Evolutionary conservation across 116 monocot species (phyloP).

Genomic region (Trichopus zeylanicus): DNA sequence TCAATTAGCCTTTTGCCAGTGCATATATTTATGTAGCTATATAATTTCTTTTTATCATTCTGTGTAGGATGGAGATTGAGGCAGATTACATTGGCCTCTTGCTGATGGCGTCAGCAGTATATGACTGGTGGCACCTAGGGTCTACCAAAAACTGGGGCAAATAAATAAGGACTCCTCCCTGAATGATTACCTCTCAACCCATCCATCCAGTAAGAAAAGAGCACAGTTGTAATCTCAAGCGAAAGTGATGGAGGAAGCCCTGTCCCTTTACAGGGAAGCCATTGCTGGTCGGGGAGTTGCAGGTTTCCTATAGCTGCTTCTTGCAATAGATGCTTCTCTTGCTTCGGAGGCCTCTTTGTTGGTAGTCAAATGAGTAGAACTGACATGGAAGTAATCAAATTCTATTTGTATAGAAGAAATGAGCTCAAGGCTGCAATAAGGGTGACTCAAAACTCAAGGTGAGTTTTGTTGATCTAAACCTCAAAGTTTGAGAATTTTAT

Average conservation of each 20-base stretch:
- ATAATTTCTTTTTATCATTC: neutral
- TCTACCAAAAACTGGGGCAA: slow-evolving; percentile 82
- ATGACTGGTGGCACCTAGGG: slow-evolving; percentile 72
- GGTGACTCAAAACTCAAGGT: no score
- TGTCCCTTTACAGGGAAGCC: slow-evolving; percentile 51
- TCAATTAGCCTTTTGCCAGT: no score
- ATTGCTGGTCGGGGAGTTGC: slow-evolving; percentile 50
- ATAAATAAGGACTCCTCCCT: slow-evolving; percentile 55
- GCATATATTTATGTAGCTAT: neutral
- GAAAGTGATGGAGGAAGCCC: slow-evolving; percentile 79
- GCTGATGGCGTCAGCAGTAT: slow-evolving; percentile 76
- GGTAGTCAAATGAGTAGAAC: no score
- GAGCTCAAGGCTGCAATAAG: no score
- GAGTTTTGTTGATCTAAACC: no score
- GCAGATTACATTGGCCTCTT: slow-evolving; percentile 93
- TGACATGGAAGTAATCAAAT: no score
- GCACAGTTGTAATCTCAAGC: slow-evolving; percentile 68
- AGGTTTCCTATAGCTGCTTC: slow-evolving; percentile 53
- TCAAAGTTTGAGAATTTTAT: no score
- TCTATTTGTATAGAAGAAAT: no score
- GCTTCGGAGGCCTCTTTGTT: no score
- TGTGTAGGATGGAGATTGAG: slow-evolving; percentile 85
- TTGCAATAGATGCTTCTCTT: no score
- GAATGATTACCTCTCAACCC: slow-evolving; percentile 71
- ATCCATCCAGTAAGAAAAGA: slow-evolving; percentile 88